These are phyloP conservation scores for Oryza glaberrima DNA, from an alignment of 176 grass and related monocot genomes.

Conservation along the genomic window DNA sequence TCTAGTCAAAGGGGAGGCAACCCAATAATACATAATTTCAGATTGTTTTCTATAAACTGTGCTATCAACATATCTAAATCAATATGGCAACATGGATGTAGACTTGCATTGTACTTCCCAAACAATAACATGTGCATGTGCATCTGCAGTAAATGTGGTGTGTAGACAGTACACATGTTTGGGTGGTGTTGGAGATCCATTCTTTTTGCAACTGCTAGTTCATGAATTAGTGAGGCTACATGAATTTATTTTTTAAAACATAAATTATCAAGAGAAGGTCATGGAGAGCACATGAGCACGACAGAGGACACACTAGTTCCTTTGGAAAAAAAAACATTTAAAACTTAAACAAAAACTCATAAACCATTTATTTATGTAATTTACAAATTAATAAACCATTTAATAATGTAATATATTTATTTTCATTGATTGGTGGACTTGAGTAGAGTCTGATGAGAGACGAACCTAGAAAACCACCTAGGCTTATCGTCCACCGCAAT, in stretches of 20 bases:
- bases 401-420: neutral
- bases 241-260: neutral
- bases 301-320: neutral
- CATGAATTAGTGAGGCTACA: neutral
- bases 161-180: neutral
- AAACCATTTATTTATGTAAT: neutral
- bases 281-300: neutral
- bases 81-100: neutral
- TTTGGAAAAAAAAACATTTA: neutral
- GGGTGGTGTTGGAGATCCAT: neutral
- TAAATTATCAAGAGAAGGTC: neutral
- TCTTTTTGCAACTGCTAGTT: neutral
- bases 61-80: neutral
- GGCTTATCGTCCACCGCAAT: no score
- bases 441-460: no score
- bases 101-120: neutral
- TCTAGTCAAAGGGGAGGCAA: neutral
- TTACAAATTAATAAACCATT: neutral
- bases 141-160: neutral
- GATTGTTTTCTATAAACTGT: neutral
- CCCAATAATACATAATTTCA: neutral
- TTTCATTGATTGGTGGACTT: no score
- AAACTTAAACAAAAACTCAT: neutral
- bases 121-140: neutral
- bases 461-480: no score